Evolutionary conservation across 495 filamentous ascomycete genomes (phyloP).

Genomic region (Filosporella fistucella): DNA sequence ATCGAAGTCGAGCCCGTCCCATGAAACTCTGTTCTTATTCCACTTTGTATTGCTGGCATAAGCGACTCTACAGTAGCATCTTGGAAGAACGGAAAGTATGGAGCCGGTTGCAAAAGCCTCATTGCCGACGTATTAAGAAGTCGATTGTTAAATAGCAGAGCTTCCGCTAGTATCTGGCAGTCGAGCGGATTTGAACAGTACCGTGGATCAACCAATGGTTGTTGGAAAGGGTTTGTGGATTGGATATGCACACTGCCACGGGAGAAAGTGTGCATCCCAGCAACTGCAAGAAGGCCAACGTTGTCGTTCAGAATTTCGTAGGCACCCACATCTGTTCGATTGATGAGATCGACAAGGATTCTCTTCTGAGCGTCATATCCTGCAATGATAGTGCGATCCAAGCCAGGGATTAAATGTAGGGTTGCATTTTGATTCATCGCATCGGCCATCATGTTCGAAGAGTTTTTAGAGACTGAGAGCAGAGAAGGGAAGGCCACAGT

Average conservation of each 20-base stretch:
- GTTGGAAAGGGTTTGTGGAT: constrained; percentile 27
- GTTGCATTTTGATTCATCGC: constrained; percentile 20
- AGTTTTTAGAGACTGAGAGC: constrained; percentile 21
- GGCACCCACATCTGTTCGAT: constrained; percentile 28
- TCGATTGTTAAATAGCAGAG: constrained; percentile 34
- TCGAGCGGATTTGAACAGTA: constrained; percentile 51
- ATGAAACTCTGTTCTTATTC: constrained; percentile 22
- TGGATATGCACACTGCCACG: constrained; percentile 51
- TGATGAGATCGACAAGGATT: constrained; percentile 29
- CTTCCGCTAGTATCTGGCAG: constrained; percentile 38
- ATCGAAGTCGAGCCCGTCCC: constrained; percentile 39
- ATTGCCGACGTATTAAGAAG: constrained; percentile 35
- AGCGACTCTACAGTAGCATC: too few relatives aligned
- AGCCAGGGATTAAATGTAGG: constrained; percentile 27
- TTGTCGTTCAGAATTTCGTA: constrained; percentile 38
- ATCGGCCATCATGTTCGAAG: constrained; percentile 19
- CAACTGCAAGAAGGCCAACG: constrained; percentile 30
- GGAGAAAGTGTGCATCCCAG: constrained; percentile 45
- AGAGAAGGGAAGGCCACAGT: constrained; percentile 37
- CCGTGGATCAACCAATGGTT: constrained; percentile 47
- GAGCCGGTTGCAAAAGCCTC: constrained; percentile 20
- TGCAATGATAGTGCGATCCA: constrained; percentile 31
- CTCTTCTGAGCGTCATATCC: constrained; percentile 35
- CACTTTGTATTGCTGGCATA: constrained; percentile 24
- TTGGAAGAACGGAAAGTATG: constrained; percentile 10